Percentiles rank a stretch among this genome's conserved stretches.
Evolutionary conservation across 257 asterid genomes (phyloP).

Genomic region (Solanum chmielewskii): DNA sequence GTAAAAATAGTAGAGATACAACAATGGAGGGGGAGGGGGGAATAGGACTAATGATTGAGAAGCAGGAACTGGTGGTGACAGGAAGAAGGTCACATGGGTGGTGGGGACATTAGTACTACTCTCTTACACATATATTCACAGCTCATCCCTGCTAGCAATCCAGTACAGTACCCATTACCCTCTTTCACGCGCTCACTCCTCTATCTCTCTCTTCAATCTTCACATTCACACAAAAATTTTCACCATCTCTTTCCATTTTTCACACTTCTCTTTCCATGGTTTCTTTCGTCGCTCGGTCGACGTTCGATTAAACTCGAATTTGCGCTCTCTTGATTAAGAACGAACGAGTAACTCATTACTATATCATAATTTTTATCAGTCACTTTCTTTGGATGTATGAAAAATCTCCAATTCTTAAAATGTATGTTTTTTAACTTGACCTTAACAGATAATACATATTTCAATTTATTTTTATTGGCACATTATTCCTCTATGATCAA

Average conservation of each 20-base stretch:
- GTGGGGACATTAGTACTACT: constrained; percentile 53
- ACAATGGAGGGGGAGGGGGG: not conserved
- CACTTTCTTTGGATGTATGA: no score
- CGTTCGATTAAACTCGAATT: no score
- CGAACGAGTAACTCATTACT: no score
- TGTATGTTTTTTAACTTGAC: no score
- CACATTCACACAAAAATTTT: not conserved
- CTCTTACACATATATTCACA: constrained; percentile 10
- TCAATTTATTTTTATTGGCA: no score
- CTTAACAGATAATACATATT: no score
- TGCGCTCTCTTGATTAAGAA: no score
- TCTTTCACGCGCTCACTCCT: not conserved
- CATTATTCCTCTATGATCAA: no score
- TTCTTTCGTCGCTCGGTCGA: no score
- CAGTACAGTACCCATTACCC: not conserved
- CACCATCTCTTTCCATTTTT: not conserved
- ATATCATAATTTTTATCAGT: no score
- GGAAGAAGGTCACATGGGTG: constrained; percentile 92
- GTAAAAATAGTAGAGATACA: not conserved
- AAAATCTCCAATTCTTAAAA: no score
- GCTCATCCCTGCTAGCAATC: constrained; percentile 3
- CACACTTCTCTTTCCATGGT: not conserved
- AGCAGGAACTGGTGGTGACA: constrained; percentile 97
- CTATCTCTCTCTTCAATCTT: not conserved
- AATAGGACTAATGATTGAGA: constrained; percentile 59